Base-by-base conservation (phyloP, 257 asterid species). In the Ajuga chamaepitys region DNA sequence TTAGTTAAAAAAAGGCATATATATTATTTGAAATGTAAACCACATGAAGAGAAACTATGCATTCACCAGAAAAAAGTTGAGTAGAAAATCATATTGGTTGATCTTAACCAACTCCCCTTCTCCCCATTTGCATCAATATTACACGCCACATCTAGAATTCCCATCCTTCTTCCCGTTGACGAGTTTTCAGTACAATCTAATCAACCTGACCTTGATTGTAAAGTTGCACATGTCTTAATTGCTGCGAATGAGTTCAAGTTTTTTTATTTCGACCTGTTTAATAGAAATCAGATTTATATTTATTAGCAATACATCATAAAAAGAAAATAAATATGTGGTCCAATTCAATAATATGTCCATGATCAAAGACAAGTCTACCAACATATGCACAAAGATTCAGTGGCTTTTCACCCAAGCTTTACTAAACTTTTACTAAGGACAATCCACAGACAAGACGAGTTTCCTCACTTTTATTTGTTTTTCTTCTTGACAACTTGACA, bases 101-200 rank as follows among this genome's bases (percentile, higher is more conserved):
- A n/a, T n/a, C n/a, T n/a, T n/a, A n/a, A n/a, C n/a, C n/a, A n/a
- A n/a, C n/a, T n/a, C n/a, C n/a, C n/a, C n/a, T n/a, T n/a, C n/a
- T n/a, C n/a, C n/a, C n/a, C n/a, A n/a, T n/a, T n/a, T n/a, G n/a
- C n/a, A n/a, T n/a, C n/a, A n/a, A n/a, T n/a, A n/a, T n/a, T n/a
- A n/a, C n/a, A n/a, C n/a, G n/a, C n/a, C n/a, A n/a, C n/a, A n/a
- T n/a, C n/a, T n/a, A n/a, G n/a, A n/a, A n/a, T n/a, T n/a, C n/a
- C n/a, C n/a, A n/a, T 35, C 97, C 96, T 77, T 94, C 99, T 72
- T 94, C 99, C 99, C 97, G 90, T 32, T 83, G 92, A 54, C 99
- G 96, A 80, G 99, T 94, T 79, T 94, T 97, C 77, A 75, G 97
- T 63, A 88, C 95, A 78, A 94, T 90, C 73, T 87, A 79, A 78